Evolutionary conservation across 1,284 basidiomycete species (phyloP), one percentile per base, ranked within the genome.

Genomic region (Agroathelia rolfsii): DNA sequence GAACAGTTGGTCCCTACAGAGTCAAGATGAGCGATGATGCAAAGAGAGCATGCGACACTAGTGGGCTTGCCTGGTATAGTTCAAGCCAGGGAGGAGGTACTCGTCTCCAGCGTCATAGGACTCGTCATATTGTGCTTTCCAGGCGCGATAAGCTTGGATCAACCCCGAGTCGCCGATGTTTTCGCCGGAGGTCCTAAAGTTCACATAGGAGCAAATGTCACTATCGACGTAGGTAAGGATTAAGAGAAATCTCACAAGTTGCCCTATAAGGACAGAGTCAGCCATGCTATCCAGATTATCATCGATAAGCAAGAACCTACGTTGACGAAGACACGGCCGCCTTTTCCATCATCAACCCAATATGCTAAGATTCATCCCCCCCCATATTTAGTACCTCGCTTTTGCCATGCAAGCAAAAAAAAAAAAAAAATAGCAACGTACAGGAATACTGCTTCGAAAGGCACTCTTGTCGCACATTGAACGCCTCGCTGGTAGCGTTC

Each of bases 151-250:
- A 0, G 86, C 75, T 52, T 89, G 85, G 21, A 89, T 78, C 22
- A 93, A 64, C 20, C 86, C 88, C 3, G 74, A 77, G 51, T 94
- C 89, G 19, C 82, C 89, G 40, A 93, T 89, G 49, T 90, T 89
- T 58, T 92, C 89, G 9, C 85, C 86, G 12, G 85, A 86, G 2
- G 86, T 92, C 35, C 79, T 78, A 37, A 17, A 37, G 11, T 26
- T 24, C 25, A 11, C 16, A 54, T 32, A 28, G 48, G 38, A 17
- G 14, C 23, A 24, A 28, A 18, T 10, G 33, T 48, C 24, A 39
- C 24, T 37, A 16, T 31, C 11, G 34, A 27, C 5, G 43, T 15
- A 50, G 28, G 6, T 4, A 31, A 24, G 11, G 26, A 15, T 20
- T 21, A 31, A 12, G 11, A 18, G 20, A 34, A 25, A 13, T 48